Conservation (phyloP, 371 early-diverging fungal species). For the Fennellomyces sp. region DNA sequence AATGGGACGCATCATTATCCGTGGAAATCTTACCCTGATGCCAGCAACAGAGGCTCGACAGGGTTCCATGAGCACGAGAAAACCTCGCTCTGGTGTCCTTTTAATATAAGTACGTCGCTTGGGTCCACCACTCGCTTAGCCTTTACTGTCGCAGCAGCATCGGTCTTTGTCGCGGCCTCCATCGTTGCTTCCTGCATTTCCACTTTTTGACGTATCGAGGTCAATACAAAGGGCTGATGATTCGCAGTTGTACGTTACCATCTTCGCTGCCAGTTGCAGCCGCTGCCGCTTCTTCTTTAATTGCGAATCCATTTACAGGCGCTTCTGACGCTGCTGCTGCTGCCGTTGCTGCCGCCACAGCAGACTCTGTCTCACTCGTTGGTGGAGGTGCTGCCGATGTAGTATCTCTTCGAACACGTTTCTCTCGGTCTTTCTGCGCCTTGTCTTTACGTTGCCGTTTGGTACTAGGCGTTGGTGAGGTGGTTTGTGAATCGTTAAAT, state of each 20-base stretch:
- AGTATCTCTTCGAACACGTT: conserved; percentile 24
- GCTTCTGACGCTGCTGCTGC: conserved; percentile 4
- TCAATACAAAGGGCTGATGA: too few relatives aligned
- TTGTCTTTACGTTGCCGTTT: conserved; percentile 61
- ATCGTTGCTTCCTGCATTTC: conserved; percentile 12
- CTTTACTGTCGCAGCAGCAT: conserved; percentile 4
- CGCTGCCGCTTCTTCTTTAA: conserved; percentile 17
- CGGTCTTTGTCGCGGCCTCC: conserved; percentile 1
- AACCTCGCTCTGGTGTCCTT: conserved; percentile 76
- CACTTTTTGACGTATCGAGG: background rate
- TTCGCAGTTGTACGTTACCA: conserved; percentile 1
- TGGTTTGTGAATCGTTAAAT: conserved; percentile 11
- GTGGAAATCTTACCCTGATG: conserved; percentile 71
- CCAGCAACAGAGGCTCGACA: conserved; percentile 60
- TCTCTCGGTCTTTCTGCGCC: conserved; percentile 49
- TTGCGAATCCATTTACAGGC: conserved; percentile 12
- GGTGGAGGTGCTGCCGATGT: background rate
- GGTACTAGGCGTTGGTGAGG: conserved; percentile 26
- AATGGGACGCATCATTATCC: background rate
- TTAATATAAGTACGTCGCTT: conserved; percentile 44
- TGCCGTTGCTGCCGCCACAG: conserved; percentile 7
- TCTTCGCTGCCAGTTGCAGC: background rate
- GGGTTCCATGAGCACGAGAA: conserved; percentile 92
- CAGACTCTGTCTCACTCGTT: background rate
- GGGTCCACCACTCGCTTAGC: conserved; percentile 23